Base-by-base conservation (phyloP, 331 rosid genomes). In the Acacia pycnantha region DNA sequence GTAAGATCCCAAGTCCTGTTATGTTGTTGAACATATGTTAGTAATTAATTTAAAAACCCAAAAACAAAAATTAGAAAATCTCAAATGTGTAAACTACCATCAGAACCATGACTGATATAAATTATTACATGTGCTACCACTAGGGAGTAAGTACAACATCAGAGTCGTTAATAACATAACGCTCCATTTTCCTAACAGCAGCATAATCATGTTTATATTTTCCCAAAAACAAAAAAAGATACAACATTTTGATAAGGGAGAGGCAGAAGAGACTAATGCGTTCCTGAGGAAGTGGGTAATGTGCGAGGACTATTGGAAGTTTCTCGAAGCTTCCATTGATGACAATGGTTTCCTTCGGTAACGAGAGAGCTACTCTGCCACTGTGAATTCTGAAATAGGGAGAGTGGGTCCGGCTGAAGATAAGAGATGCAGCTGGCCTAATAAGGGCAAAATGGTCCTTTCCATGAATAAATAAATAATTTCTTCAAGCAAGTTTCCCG, bases 1-100 rank as follows among this genome's bases (percentile, higher is more conserved):
- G 70, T 4, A 41, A 40, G 43, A 74, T 43, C 26, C 81, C 56
- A 61, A 82, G 7, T 24, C 72, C 78, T 74, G 62, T 22, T 27
- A 29, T 40, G 51, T 29, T 16, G 70, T 18, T 1, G 29, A 27
- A n/a, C 64, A 56, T n/a, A 56, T n/a, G 27, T 56, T n/a, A n/a
- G 29, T 3, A n/a, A 29, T 56, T n/a, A 9, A n/a, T n/a, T n/a
- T 10, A 21, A 56, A 56, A 56, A 10, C 12, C 64, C 29, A 2
- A 56, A 54, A 56, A 8, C 12, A 54, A 54, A 56, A 56, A 22
- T 3, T 22, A 21, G 27, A 21, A n/a, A 56, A 56, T 8, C 62
- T 56, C 22, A 21, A 19, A 53, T 8, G 61, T 7, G 4, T 53
- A 7, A 19, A 53, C 0, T 19, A 53, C 24, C 24, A 53, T 8